These are phyloP conservation scores for Fonsecaea erecta DNA, from an alignment of 2,329 filamentous ascomycete species.

Conservation along the genomic window DNA sequence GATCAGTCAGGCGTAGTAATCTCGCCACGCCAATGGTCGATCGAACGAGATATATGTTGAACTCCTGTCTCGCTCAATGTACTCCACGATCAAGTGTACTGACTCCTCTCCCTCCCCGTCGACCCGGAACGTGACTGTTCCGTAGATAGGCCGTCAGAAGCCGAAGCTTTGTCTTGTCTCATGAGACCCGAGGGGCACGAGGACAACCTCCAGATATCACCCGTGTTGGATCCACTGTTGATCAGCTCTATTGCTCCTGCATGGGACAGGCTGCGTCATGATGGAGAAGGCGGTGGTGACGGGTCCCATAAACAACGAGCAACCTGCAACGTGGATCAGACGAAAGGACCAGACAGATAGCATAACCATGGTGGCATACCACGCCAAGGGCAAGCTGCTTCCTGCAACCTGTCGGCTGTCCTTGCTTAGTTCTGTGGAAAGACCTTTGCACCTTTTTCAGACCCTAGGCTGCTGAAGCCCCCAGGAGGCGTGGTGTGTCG, in stretches of 20 bases:
- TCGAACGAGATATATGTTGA: slow-evolving; percentile 8
- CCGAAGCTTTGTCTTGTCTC: slow-evolving; percentile 7
- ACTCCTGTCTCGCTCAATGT: neutral
- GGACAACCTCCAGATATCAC: neutral
- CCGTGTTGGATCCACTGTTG: neutral
- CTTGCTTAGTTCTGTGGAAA: neutral
- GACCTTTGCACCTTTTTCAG: neutral
- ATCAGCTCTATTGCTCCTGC: neutral
- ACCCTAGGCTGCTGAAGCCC: neutral
- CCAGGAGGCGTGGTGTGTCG: neutral
- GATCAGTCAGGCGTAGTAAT: slow-evolving; percentile 3
- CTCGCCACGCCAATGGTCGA: slow-evolving; percentile 9
- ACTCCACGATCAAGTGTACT: neutral
- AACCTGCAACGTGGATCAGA: slow-evolving; percentile 19
- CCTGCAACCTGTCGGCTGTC: neutral
- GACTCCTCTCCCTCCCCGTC: neutral
- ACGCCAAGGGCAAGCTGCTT: neutral
- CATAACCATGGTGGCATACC: slow-evolving; percentile 8
- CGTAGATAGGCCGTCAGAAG: slow-evolving; percentile 12
- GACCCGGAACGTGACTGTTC: neutral
- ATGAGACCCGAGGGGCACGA: neutral
- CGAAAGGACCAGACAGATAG: slow-evolving; percentile 28
- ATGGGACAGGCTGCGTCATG: slow-evolving; percentile 9
- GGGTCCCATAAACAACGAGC: slow-evolving; percentile 1
- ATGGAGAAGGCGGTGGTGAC: neutral